phyloP scores from a whole-genome alignment of 805 yeast species.

The Wickerhamomyces mucosus region DNA sequence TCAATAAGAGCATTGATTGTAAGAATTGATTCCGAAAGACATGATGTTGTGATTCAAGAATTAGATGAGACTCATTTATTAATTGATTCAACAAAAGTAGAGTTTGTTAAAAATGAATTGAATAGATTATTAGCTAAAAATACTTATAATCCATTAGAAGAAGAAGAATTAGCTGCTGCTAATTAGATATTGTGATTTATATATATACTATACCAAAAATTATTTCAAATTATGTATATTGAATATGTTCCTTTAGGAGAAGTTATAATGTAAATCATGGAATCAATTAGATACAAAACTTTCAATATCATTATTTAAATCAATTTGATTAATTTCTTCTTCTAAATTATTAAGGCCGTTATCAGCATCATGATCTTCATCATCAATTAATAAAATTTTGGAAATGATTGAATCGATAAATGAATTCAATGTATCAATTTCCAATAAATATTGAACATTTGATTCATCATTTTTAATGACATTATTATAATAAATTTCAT shows the following conservation, averaged over 20 bases:
- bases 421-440: conserved; percentile 48
- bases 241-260: too few species aligned
- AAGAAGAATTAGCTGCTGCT: conserved; percentile 34
- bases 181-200: too few species aligned
- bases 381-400: conserved; percentile 21
- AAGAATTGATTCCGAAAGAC: conserved; percentile 65
- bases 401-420: conserved; percentile 31
- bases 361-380: conserved; percentile 5
- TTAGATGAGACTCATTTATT: conserved; percentile 86
- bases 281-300: too few species aligned
- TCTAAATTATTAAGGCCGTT: not conserved
- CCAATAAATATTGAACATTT: conserved; percentile 44
- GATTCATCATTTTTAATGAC: conserved; percentile 17
- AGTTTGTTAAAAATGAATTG: conserved; percentile 66
- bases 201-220: too few species aligned
- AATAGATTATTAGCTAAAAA: conserved; percentile 71
- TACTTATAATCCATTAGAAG: conserved; percentile 77
- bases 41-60: conserved; percentile 70
- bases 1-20: conserved; percentile 81
- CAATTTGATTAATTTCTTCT: too few species aligned
- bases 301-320: too few species aligned
- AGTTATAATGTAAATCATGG: too few species aligned
- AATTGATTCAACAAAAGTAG: conserved; percentile 70
- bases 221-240: too few species aligned
- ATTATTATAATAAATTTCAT: conserved; percentile 40